Base-by-base conservation (phyloP, 108 stramenopile species). In the Nitzschia sp. region DNA sequence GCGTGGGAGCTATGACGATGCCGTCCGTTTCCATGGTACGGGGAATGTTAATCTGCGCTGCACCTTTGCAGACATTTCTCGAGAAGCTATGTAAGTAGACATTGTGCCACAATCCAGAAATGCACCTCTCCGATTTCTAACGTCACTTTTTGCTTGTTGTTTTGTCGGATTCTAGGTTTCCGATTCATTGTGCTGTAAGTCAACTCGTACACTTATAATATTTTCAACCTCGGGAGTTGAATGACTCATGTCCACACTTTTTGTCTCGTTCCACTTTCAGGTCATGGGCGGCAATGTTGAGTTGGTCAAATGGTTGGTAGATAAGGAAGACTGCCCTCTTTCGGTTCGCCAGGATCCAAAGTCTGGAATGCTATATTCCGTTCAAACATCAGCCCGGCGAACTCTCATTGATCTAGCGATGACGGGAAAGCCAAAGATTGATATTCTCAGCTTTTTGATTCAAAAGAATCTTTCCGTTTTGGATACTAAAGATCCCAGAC, bases 231-330 rank as follows among this genome's bases (percentile, higher is more conserved):
- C 3, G 0, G 33, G 17, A 32, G 1, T 23, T 59, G 58, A 6
- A 34, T 13, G 9, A 30, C 24, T 28, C 45, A 1, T 11, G 2
- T 46, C 45, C 4, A 1, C 9, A 19, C 46, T 27, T 28, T 48
- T 18, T 23, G n/a, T 45, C 26, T 46, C 62, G 21, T 64, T 21
- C 0, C 17, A 46, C 45, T 42, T 42, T 26, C 23, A 64, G 63
- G 63, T 85, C 18, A 62, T 83, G 51, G 92, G 92, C 17, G 79
- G 84, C 21, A 81, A 76, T n/a, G 63, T 88, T 17, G 68, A 80
- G n/a, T 56, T 87, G 0, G 70, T 93, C 17, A 68, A 81, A 57
- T 93, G 92, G 92, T 71, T 93, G 25, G 82, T 93, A 5, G 92
- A 93, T 13, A 76, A 75, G 26, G 78, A 88, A 30, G 70, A 59